Conservation (phyloP, 1,284 basidiomycete genomes). For the Takashimella koratensis region DNA sequence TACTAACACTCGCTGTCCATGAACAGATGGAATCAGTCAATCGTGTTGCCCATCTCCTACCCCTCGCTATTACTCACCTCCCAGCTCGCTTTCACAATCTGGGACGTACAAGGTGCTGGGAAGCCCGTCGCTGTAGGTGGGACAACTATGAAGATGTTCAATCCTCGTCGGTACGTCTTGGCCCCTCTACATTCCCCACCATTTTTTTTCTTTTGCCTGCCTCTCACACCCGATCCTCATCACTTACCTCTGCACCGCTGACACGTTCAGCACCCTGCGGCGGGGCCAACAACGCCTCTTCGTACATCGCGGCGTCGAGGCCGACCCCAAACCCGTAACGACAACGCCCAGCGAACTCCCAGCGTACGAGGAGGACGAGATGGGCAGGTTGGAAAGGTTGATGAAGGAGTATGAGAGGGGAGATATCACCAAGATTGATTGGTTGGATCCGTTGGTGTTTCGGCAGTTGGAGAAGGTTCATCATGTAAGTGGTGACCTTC, state of each 20-base stretch:
- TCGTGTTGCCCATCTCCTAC: conserved; percentile 84
- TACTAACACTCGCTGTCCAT: no score
- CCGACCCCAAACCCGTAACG: conserved; percentile 75
- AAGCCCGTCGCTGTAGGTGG: conserved; percentile 77
- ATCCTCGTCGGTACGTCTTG: conserved; percentile 71
- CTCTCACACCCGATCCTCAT: no score
- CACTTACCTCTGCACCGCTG: neutral
- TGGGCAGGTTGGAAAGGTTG: conserved; percentile 91
- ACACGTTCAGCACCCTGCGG: conserved; percentile 65
- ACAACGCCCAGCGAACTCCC: conserved; percentile 80
- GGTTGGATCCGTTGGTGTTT: conserved; percentile 91
- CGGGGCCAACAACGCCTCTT: conserved; percentile 85
- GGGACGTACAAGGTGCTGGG: conserved; percentile 82
- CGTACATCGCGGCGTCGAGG: conserved; percentile 76
- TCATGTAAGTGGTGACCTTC: conserved; percentile 65
- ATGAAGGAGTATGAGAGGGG: conserved; percentile 95
- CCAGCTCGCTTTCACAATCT: conserved; percentile 89
- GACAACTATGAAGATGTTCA: conserved; percentile 82
- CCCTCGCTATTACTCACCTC: conserved; percentile 83
- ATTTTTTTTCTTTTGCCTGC: neutral
- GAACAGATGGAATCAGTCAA: conserved; percentile 88
- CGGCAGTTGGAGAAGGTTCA: conserved; percentile 91
- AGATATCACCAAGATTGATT: conserved; percentile 89
- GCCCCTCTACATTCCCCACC: neutral
- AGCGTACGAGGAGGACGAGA: conserved; percentile 65